Evolutionary conservation across 1,284 basidiomycete species (phyloP).

Genomic region (Ceratobasidium sp.): DNA sequence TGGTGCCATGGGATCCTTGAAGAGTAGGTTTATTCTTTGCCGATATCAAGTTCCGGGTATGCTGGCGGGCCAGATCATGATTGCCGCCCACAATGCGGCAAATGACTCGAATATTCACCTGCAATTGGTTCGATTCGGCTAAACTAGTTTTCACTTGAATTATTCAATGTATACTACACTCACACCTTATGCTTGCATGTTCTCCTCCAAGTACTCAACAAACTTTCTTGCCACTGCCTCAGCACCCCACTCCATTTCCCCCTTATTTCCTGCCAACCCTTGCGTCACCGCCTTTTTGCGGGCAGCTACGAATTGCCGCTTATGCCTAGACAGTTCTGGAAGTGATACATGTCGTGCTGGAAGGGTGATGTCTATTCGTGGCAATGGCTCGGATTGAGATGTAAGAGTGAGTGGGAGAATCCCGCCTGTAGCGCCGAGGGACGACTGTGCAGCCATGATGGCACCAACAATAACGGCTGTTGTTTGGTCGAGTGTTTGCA

Average conservation of each 20-base stretch:
- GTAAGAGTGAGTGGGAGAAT: constrained; percentile 61
- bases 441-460: constrained; percentile 69
- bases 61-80: background rate
- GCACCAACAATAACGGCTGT: constrained; percentile 72
- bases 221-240: constrained; percentile 78
- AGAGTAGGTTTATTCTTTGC: background rate
- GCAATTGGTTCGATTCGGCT: background rate
- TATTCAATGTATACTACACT: background rate
- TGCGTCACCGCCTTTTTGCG: constrained; percentile 89
- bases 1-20: background rate
- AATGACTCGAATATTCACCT: background rate
- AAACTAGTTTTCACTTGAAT: background rate
- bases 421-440: constrained; percentile 62
- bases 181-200: constrained; percentile 54
- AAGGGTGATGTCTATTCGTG: constrained; percentile 61
- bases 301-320: constrained; percentile 86
- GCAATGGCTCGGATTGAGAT: constrained; percentile 47
- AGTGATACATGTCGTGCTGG: constrained; percentile 78
- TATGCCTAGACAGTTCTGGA: constrained; percentile 85
- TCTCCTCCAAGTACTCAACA: constrained; percentile 80
- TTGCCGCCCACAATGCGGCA: background rate
- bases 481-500: constrained; percentile 80
- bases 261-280: constrained; percentile 78
- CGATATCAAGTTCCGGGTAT: background rate
- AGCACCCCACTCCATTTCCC: constrained; percentile 79